Evolutionary conservation across 2,329 filamentous ascomycete genomes (phyloP).

Genomic region (Botrytis porri): DNA sequence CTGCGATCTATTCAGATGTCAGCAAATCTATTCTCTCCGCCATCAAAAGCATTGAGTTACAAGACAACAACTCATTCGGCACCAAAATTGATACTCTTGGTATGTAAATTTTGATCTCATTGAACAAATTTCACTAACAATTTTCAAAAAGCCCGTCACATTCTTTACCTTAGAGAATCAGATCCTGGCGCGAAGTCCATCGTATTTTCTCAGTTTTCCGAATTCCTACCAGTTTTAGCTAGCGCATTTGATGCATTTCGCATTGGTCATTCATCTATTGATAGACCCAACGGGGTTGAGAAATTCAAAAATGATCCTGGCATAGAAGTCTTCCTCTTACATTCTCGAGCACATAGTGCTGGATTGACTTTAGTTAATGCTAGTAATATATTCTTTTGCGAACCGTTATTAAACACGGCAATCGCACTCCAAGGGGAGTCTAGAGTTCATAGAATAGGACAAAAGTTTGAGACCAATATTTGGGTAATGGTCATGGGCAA

Average conservation of each 20-base stretch:
- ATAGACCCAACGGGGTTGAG: slow-evolving; percentile 64
- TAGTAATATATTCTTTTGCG: slow-evolving; percentile 90
- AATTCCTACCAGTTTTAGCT: slow-evolving; percentile 73
- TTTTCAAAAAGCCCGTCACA: slow-evolving; percentile 56
- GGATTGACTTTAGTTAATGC: slow-evolving; percentile 91
- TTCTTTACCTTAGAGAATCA: slow-evolving; percentile 79
- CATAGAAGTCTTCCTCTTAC: slow-evolving; percentile 81
- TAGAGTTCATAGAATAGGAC: slow-evolving; percentile 90
- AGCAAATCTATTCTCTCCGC: slow-evolving; percentile 67
- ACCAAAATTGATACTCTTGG: slow-evolving; percentile 82
- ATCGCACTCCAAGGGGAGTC: slow-evolving; percentile 94
- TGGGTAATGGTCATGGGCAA: slow-evolving; percentile 93
- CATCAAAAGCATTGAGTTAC: slow-evolving; percentile 78
- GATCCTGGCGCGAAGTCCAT: slow-evolving; percentile 88
- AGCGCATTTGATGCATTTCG: slow-evolving; percentile 67
- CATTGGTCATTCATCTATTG: slow-evolving; percentile 72
- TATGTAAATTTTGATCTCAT: neutral
- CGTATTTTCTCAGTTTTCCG: slow-evolving; percentile 87
- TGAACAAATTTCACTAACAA: neutral
- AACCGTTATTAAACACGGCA: slow-evolving; percentile 89
- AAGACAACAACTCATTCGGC: slow-evolving; percentile 66
- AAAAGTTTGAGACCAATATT: slow-evolving; percentile 81
- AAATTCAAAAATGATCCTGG: slow-evolving; percentile 72
- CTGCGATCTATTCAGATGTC: slow-evolving; percentile 73
- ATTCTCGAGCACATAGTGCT: slow-evolving; percentile 83